These are phyloP conservation scores for Golubevia sp. DNA, from an alignment of 1,284 basidiomycete species.

Conservation along the genomic window DNA sequence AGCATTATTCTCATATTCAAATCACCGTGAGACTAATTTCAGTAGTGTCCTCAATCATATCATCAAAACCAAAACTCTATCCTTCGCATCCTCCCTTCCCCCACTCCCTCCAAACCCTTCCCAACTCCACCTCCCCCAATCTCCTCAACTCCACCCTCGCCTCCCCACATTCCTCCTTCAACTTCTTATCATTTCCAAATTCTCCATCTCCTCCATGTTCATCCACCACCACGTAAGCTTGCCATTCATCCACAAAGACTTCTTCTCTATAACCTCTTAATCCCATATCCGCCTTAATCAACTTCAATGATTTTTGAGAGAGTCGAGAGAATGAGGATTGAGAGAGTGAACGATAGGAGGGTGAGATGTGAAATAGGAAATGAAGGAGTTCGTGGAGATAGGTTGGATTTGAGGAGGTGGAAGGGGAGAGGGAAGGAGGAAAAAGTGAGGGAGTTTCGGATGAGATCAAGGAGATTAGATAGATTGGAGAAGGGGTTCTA, in stretches of 20 bases:
- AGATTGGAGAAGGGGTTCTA: constrained; percentile 13
- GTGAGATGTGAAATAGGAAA: constrained; percentile 46
- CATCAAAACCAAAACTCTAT: too few species aligned
- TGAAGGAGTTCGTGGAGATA: constrained; percentile 42
- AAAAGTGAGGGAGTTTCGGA: constrained; percentile 20
- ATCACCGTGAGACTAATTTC: too few species aligned
- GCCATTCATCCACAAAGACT: constrained; percentile 49
- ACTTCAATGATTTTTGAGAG: constrained; percentile 17
- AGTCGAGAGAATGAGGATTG: constrained; percentile 20
- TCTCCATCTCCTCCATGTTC: too few species aligned
- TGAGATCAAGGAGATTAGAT: constrained; percentile 42
- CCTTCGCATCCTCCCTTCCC: too few species aligned
- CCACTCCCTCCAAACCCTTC: too few species aligned
- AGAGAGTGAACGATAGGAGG: constrained; percentile 26
- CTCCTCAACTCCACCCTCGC: too few species aligned
- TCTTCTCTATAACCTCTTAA: constrained; percentile 39
- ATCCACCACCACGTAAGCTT: constrained; percentile 50
- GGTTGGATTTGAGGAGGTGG: not conserved
- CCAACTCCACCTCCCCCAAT: too few species aligned
- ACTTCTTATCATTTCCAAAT: too few species aligned
- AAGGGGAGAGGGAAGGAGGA: not conserved
- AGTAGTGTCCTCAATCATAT: too few species aligned
- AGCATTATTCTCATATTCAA: too few species aligned
- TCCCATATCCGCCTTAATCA: constrained; percentile 39
- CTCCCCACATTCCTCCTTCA: too few species aligned